phyloP scores from a whole-genome alignment of 2,329 filamentous ascomycete species.

The Penicillium sp. region DNA sequence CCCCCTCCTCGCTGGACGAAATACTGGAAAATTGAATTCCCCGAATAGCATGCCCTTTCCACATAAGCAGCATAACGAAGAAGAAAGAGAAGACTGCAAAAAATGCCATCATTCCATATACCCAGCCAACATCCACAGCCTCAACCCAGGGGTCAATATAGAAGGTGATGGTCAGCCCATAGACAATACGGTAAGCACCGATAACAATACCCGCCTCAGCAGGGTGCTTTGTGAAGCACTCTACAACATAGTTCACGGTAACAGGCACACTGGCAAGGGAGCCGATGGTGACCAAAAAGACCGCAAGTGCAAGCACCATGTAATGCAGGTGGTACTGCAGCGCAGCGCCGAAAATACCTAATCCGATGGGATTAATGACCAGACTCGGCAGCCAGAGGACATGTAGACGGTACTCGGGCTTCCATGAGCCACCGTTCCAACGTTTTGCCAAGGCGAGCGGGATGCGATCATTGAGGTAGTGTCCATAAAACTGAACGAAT shows the following conservation, averaged over 20 bases:
- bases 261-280: constrained; percentile 33
- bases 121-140: constrained; percentile 43
- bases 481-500: constrained; percentile 41
- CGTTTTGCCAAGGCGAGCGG: constrained; percentile 39
- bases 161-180: constrained; percentile 46
- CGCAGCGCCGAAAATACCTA: constrained; percentile 43
- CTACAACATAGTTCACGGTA: constrained; percentile 32
- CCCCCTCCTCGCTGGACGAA: constrained; percentile 27
- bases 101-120: constrained; percentile 49
- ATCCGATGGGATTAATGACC: constrained; percentile 34
- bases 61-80: constrained; percentile 31
- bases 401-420: constrained; percentile 40
- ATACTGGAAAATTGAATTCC: constrained; percentile 24
- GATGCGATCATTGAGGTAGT: constrained; percentile 45
- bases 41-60: constrained; percentile 29
- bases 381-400: constrained; percentile 33
- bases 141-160: constrained; percentile 46
- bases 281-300: constrained; percentile 47
- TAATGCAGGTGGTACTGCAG: constrained; percentile 49
- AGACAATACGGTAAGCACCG: constrained; percentile 37
- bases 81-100: constrained; percentile 33
- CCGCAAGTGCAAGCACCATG: constrained; percentile 44
- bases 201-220: constrained; percentile 40
- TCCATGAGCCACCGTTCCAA: constrained; percentile 36
- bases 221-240: constrained; percentile 42